Conservation (phyloP, 495 filamentous ascomycete species). For the Glutinoglossum americanum region DNA sequence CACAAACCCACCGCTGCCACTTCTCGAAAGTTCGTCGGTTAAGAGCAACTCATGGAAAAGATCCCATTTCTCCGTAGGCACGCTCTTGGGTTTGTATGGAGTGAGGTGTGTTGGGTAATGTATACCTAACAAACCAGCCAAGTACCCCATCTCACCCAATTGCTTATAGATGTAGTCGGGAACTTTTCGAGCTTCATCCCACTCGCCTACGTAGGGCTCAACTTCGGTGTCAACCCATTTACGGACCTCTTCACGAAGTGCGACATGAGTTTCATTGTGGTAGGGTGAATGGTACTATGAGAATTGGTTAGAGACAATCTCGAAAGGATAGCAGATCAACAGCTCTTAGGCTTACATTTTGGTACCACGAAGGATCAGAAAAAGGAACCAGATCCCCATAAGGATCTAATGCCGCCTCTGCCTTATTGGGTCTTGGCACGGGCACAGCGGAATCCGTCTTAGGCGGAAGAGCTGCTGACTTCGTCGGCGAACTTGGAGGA, state of each 20-base stretch:
- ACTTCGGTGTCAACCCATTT: slow-evolving; percentile 79
- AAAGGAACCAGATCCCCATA: slow-evolving; percentile 80
- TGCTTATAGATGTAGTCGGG: slow-evolving; percentile 78
- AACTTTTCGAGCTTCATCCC: slow-evolving; percentile 86
- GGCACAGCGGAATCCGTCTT: slow-evolving; percentile 10
- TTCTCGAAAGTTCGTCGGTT: slow-evolving; percentile 80
- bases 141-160: slow-evolving; percentile 81
- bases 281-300: slow-evolving; percentile 80
- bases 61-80: slow-evolving; percentile 82
- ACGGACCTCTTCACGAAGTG: slow-evolving; percentile 72
- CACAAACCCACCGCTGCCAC: slow-evolving; percentile 82
- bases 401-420: slow-evolving; percentile 43
- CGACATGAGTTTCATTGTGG: slow-evolving; percentile 81
- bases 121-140: slow-evolving; percentile 71
- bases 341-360: slow-evolving; percentile 59
- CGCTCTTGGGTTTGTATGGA: slow-evolving; percentile 45
- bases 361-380: slow-evolving; percentile 87
- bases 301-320: slow-evolving; percentile 5
- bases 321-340: not conserved
- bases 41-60: slow-evolving; percentile 91
- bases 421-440: slow-evolving; percentile 21
- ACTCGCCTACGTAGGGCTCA: slow-evolving; percentile 82
- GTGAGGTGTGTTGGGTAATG: slow-evolving; percentile 58
- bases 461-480: slow-evolving; percentile 3
- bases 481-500: slow-evolving; percentile 27